Evolutionary conservation across 805 yeast species (phyloP), one percentile per base, ranked within the genome.

Genomic region (Monosporozyma servazzii): DNA sequence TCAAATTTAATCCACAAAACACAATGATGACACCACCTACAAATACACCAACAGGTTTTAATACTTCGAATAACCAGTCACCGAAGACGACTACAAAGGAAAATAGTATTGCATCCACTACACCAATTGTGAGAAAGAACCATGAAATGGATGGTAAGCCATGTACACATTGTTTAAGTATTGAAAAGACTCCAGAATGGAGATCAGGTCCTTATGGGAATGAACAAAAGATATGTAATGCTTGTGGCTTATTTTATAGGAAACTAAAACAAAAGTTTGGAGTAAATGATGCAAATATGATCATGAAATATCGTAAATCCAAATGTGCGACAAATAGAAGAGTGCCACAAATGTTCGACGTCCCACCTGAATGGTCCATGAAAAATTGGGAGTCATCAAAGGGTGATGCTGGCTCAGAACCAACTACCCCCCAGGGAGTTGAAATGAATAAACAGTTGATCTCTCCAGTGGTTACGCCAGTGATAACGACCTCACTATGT

Each of bases 131-230:
- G 13, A 41, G 30, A 23, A 46, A 33, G 27, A 30, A 30, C 5
- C 48, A 46, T 25, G 41, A 30, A 18, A 46, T 46, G 48, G 48
- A 46, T 20, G 48, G 48, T n/a, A 46, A 46, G n/a, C 48, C 48
- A 9, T 46, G 48, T n/a, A 17, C 41, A 36, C 48, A 46, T n/a
- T 46, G 48, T 37, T 10, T 17, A 8, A 25, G 21, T 21, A 18
- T 33, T 11, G 48, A 30, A 21, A 42, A 41, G 18, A 50, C 52
- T 6, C 49, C 49, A 13, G 47, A 50, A 42, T 50, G 52, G 52
- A 29, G 52, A 33, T 30, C 49, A 2, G 52, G 52, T 13, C 52
- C 52, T 3, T 50, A 50, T 37, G 52, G 52, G n/a, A 40, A 40
- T 27, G 33, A 43, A 27, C 42, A 46, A 25, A 36, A 39, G 17